Conservation (phyloP, 129 eudicot species). For the Glebionis coronaria region DNA sequence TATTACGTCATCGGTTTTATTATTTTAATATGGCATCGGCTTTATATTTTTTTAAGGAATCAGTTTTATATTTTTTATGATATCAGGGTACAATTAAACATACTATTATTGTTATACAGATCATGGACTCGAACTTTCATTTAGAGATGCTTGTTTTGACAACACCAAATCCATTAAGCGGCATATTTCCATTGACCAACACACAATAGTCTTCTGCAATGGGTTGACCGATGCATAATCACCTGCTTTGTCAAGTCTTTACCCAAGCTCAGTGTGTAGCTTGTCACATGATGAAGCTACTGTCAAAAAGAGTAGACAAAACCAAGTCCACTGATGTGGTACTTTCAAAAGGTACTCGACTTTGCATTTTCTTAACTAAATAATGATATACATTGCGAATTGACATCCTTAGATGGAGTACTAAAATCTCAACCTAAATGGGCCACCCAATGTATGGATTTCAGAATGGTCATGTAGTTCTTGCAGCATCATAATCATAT, state of each 20-base stretch:
- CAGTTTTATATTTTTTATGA: too few relatives aligned
- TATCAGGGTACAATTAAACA: too few relatives aligned
- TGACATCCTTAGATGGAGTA: too few relatives aligned
- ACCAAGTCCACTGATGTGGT: too few relatives aligned
- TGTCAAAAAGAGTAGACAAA: slow-evolving; percentile 23
- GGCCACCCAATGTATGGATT: not conserved
- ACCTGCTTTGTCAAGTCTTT: slow-evolving; percentile 39
- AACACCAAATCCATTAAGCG: slow-evolving; percentile 42
- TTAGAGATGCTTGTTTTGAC: slow-evolving; percentile 37
- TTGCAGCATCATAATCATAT: not conserved
- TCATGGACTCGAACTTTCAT: slow-evolving; percentile 52
- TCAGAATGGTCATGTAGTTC: not conserved
- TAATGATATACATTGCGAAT: too few relatives aligned
- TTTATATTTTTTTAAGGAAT: too few relatives aligned
- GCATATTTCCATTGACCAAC: slow-evolving; percentile 45
- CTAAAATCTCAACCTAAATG: too few relatives aligned
- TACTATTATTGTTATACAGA: slow-evolving; percentile 33
- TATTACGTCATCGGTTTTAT: too few relatives aligned
- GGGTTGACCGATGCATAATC: slow-evolving; percentile 23
- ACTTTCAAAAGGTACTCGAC: slow-evolving; percentile 24
- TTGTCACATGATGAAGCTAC: slow-evolving; percentile 28
- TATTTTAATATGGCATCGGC: too few relatives aligned
- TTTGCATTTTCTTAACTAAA: not conserved
- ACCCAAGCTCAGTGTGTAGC: slow-evolving; percentile 37
- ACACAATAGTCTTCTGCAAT: slow-evolving; percentile 56